phyloP scores from a whole-genome alignment of 106 monocot species.

The Dendrobium chrysotoxum region DNA sequence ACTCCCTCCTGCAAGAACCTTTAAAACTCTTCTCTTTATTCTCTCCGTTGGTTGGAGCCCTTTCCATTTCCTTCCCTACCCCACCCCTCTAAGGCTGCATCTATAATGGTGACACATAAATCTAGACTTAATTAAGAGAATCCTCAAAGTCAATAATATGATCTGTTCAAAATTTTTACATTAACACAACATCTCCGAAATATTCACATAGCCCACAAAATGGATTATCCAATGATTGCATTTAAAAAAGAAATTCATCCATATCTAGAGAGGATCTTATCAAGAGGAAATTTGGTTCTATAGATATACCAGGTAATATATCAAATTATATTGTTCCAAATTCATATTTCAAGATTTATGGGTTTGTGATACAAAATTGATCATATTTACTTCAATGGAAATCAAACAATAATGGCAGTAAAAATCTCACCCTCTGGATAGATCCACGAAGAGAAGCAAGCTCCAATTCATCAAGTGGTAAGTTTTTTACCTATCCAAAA shows the following conservation, averaged over 20 bases:
- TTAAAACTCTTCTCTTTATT: not conserved
- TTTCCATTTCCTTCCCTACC: not conserved
- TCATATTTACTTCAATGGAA: not conserved
- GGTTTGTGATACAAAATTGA: not conserved
- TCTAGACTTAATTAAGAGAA: no score
- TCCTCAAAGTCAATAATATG: no score
- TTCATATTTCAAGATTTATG: not conserved
- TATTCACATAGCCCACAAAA: not conserved
- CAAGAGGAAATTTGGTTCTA: no score
- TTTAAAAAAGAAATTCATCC: not conserved
- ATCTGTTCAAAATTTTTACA: not conserved
- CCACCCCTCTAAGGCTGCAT: no score
- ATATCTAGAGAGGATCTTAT: no score
- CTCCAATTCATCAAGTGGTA: conserved; percentile 98
- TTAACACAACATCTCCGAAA: not conserved
- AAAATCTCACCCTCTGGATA: conserved; percentile 61
- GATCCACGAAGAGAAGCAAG: conserved; percentile 94
- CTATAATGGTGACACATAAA: no score
- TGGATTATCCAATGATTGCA: not conserved
- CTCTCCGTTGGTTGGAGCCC: not conserved
- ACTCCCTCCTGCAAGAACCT: not conserved
- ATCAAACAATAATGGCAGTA: not conserved
- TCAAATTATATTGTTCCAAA: no score
- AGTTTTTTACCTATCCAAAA: conserved; percentile 61
- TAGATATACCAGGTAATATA: no score